Percentiles rank a stretch among this genome's conserved stretches.
Evolutionary conservation across 495 filamentous ascomycete genomes (phyloP).

Genomic region (Glutinoglossum americanum): DNA sequence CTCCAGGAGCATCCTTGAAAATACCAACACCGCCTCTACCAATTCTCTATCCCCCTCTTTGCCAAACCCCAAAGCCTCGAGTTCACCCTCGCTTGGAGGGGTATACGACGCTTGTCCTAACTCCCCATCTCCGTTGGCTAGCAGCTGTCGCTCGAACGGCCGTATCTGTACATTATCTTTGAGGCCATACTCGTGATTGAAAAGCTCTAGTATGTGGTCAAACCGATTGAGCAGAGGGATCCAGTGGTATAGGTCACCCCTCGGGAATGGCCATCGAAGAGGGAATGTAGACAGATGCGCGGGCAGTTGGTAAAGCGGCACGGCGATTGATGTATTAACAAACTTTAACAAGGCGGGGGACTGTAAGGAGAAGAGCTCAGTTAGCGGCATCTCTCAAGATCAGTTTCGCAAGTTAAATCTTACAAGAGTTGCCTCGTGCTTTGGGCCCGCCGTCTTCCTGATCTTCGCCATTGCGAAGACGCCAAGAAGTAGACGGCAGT

Average conservation of each 20-base stretch:
- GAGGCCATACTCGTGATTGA: slow-evolving; percentile 63
- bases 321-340: slow-evolving; percentile 40
- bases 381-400: slow-evolving; percentile 2
- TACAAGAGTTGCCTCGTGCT: slow-evolving; percentile 89
- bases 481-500: not conserved
- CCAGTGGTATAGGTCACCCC: slow-evolving; percentile 97
- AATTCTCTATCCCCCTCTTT: slow-evolving; percentile 60
- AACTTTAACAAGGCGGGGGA: slow-evolving; percentile 71
- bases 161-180: slow-evolving; percentile 59
- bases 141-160: slow-evolving; percentile 41
- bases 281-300: slow-evolving; percentile 59
- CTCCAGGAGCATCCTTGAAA: slow-evolving; percentile 70
- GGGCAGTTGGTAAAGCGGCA: slow-evolving; percentile 56
- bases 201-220: slow-evolving; percentile 63
- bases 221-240: slow-evolving; percentile 88
- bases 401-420: slow-evolving; percentile 16
- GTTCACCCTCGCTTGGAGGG: slow-evolving; percentile 20
- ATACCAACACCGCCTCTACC: slow-evolving; percentile 55
- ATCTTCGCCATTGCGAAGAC: slow-evolving; percentile 65
- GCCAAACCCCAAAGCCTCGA: slow-evolving; percentile 36
- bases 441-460: slow-evolving; percentile 76
- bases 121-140: slow-evolving; percentile 27
- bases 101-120: slow-evolving; percentile 4
- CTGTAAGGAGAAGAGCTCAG: slow-evolving; percentile 27
- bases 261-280: slow-evolving; percentile 80